Percentiles rank a stretch among this genome's conserved stretches.
These are phyloP conservation scores for Skeletonema marinoi DNA, from an alignment of 108 stramenopile genomes.

Conservation along the genomic window DNA sequence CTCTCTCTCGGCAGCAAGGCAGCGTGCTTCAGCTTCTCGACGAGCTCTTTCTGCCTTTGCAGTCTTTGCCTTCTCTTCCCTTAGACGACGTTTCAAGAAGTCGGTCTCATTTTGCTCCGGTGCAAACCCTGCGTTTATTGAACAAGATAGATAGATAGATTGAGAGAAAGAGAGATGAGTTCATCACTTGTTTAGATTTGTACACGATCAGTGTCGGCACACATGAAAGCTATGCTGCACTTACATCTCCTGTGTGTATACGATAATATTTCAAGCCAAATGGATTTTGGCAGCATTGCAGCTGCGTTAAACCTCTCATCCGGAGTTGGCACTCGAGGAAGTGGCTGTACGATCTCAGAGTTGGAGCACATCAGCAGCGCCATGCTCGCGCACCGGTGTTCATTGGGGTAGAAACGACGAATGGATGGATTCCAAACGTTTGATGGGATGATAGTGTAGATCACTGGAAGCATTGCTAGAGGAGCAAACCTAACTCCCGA, in stretches of 20 bases:
- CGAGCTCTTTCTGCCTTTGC: conserved; percentile 60
- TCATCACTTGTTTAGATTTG: no score
- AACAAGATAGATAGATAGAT: neutral
- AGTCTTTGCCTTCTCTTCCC: conserved; percentile 66
- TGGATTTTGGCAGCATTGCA: conserved; percentile 63
- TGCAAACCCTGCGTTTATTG: conserved; percentile 71
- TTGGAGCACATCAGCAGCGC: conserved; percentile 74
- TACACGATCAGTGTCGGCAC: neutral
- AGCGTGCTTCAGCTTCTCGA: conserved; percentile 57
- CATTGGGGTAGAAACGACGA: conserved; percentile 62
- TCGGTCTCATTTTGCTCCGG: conserved; percentile 60
- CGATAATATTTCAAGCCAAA: conserved; percentile 86
- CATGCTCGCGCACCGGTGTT: conserved; percentile 60
- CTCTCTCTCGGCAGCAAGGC: conserved; percentile 56
- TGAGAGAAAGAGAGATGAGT: neutral
- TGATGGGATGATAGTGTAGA: conserved; percentile 61
- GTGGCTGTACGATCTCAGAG: conserved; percentile 55
- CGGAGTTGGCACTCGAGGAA: conserved; percentile 29
- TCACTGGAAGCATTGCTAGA: conserved; percentile 34
- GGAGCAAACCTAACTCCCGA: conserved; percentile 81
- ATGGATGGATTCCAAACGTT: conserved; percentile 74
- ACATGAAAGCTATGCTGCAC: conserved; percentile 6
- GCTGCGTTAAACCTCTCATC: conserved; percentile 61
- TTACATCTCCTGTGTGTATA: conserved; percentile 81
- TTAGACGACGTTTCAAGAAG: conserved; percentile 63